phyloP scores from a whole-genome alignment of 2,329 filamentous ascomycete species.

The Botrytis paeoniae region DNA sequence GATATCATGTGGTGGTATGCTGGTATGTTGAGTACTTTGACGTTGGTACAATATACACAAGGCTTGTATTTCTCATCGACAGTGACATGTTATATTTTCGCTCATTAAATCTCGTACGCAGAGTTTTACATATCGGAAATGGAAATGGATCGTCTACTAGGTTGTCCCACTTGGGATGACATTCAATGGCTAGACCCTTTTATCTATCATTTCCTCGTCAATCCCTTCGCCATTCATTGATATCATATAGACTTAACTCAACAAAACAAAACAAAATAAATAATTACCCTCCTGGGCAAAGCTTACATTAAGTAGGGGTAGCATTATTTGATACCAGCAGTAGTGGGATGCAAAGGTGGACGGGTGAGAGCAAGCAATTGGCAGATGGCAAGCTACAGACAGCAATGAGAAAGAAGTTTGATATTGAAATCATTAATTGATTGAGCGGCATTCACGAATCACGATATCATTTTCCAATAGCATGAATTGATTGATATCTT shows the following conservation, averaged over 20 bases:
- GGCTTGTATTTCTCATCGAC: background rate
- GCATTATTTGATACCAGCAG: slow-evolving; percentile 5
- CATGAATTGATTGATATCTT: background rate
- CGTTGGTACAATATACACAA: background rate
- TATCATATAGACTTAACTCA: background rate
- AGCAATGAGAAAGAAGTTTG: background rate
- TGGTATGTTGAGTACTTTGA: background rate
- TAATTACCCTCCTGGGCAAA: background rate
- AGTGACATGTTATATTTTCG: background rate
- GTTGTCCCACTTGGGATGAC: slow-evolving; percentile 5
- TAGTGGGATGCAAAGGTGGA: slow-evolving; percentile 8
- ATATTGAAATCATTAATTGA: background rate
- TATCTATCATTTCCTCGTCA: background rate
- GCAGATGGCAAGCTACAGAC: background rate
- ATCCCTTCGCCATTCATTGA: background rate
- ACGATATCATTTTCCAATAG: background rate
- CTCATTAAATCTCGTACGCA: background rate
- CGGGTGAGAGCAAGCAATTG: background rate
- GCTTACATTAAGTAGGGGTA: background rate
- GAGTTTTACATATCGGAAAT: background rate
- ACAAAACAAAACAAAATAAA: background rate
- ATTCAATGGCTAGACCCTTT: background rate
- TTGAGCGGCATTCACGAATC: background rate
- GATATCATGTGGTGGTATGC: background rate
- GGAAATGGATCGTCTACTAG: background rate